Base-by-base conservation (phyloP, 768 basidiomycete species). In the Cubamyces sp. region DNA sequence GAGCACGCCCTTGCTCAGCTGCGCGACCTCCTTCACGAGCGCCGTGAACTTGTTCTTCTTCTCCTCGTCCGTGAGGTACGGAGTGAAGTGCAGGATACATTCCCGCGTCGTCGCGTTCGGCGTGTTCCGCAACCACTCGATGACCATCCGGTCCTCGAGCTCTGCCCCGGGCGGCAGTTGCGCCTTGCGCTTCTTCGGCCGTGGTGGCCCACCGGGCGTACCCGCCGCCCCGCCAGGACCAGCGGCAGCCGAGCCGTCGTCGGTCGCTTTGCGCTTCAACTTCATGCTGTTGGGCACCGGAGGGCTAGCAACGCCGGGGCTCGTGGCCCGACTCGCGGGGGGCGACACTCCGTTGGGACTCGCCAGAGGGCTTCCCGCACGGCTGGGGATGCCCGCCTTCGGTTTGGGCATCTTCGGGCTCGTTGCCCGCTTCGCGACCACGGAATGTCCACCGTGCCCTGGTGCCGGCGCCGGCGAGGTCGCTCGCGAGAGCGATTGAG, bases 381-480 rank as follows among this genome's bases (percentile, higher is more conserved):
- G 79, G 69, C 83, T 87, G 62, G 74, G 75, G 47, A 66, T 65
- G 39, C 74, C 71, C 12, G 81, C 64, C 67, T 84, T 88, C 9
- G 77, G 76, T 71, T 89, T 91, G 3, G 84, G 83, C 11, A 74
- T 78, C 68, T 90, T 91, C 4, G 92, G 92, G 64, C 91, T 92
- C 1, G 91, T 93, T 3, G 92, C 92, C 18, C 92, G 86, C 74
- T 89, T 90, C 2, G 92, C 92, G 16, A 95, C 84, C 23, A 91
- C 70, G 2, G 88, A 91, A 74, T 92, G 90, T 0, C 91, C 92
- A 40, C 89, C 87, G 65, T 87, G 79, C 28, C 80, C 78, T 8
- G 85, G 76, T 4, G 81, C 61, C 75, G 43, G 82, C 75, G 60
- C 46, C 9, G 87, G 88, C 3, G 90, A 90, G 25, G 80, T 83